Base-by-base conservation (phyloP, 108 stramenopile species). In the Nitzschia palea region DNA sequence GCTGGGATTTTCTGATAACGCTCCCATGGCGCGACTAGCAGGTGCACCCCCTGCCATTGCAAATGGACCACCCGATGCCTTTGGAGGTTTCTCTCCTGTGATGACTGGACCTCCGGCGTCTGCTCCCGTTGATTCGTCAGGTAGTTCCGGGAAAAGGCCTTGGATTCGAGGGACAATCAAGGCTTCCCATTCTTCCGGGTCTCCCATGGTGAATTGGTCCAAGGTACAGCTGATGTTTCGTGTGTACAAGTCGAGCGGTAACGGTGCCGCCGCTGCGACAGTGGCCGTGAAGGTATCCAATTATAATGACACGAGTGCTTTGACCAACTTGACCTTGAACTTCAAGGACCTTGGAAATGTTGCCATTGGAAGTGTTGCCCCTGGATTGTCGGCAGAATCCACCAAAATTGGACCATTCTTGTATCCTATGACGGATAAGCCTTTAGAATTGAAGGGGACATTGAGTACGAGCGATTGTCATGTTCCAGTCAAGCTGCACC, bases 1-100 rank as follows among this genome's bases (percentile, higher is more conserved):
- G 20, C 68, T 90, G 10, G 84, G 82, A 0, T 65, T 94, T 63
- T 45, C 77, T 59, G 72, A 61, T 35, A 9, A 71, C 32, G 23
- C 43, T 42, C 65, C 69, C 20, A 62, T 56, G 15, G 56, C 65
- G 35, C 44, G 9, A 33, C 20, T 50, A 15, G 28, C 47, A 27
- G 35, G 33, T 34, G 36, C 70, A 43, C 17, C 45, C 25, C 34
- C 66, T 34, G 47, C 58, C 29, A 44, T 53, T 25, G 40, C 48
- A 26, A 22, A 52, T 58, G n/a, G 43, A 20, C 17, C 20, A 3
- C 12, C 52, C 33, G 43, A 43, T 26, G 12, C 23, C n/a, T 37
- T 48, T 65, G 55, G 44, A 36, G 30, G 22, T 0, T 6, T 6
- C 6, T 6, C 37, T 40, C 37, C 37, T 10, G 22, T 48, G 17